Evolutionary conservation across 108 stramenopile species (phyloP), one percentile per base, ranked within the genome.

Genomic region (Epipyxis sp.): DNA sequence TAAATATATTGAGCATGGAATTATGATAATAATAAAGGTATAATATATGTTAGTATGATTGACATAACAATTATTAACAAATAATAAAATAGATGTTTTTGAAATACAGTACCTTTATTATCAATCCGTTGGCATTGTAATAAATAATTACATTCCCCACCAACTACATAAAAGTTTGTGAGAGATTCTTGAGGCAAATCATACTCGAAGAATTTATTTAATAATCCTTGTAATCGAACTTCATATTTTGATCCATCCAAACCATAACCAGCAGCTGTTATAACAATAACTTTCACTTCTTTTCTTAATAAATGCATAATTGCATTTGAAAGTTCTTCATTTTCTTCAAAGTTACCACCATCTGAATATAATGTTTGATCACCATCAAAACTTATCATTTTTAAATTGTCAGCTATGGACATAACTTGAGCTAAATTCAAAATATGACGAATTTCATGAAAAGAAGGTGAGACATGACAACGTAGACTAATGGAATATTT

Each of bases 191-290:
- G 59, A 34, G 90, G 79, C 30, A 94, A 78, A 0, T 78, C 76
- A 59, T 85, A 84, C 32, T 88, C 80, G 44, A 83, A 81, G 77
- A 96, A 94, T 79, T 87, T 92, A 0, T 87, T 79, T 45, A 96
- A 76, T 37, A 96, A 59, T 34, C 95, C 95, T 0, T 86, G 85
- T 40, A 96, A 71, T 0, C 95, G 88, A 42, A 90, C 79, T 78
- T 92, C 91, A 76, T 96, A 96, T 82, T 92, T 92, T 69, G 85
- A 86, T 6, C 83, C 84, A 58, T 93, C 86, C 79, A 93, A 93
- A 57, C 93, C 93, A 77, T 96, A 96, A 0, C 95, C 95, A 42
- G 95, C 95, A 27, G 95, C 95, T 3, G 95, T 96, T 0, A 96
- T 93, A 2, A 96, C 91, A 1, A 92, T 91, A 34, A 95, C 84